Evolutionary conservation across 2,329 filamentous ascomycete genomes (phyloP), one percentile per base, ranked within the genome.

Genomic region (Cadophora malorum): DNA sequence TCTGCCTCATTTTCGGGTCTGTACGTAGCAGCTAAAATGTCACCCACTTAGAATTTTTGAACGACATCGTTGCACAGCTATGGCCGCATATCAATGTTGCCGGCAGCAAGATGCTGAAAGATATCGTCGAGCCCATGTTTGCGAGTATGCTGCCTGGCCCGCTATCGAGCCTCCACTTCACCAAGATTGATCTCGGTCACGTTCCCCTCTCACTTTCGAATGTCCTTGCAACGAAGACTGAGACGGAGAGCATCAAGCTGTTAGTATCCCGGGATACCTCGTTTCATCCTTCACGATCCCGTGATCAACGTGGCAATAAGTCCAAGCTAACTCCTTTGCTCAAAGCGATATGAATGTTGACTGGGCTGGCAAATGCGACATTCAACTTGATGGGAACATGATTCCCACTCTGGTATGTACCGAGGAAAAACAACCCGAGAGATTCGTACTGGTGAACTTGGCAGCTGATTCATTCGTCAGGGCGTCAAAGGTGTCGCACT

Each of bases 11-110:
- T 21, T 41, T 52, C 8, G n/a, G 16, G 28, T 19, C 10, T 14
- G 3, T 49, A 14, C 50, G 14, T 12, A 25, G 16, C 38, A 41
- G 55, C 56, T 65, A 12, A 65, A 28, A 28, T 28, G 28, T 62
- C 4, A 25, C 23, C 2, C 47, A 28, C 14, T 33, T 35, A 69
- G 63, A 41, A 9, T 66, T 66, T 38, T 25, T 69, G n/a, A 69
- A 69, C 60, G 64, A 69, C 25, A 59, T 69, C 47, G 67, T 69
- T 28, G 67, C 60, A 12, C 67, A 64, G 21, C 47, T 69, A 64
- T 69, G 67, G 67, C 67, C 67, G 21, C 49, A 69, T 55, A 69
- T 69, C 35, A 66, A 69, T 56, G 61, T 69, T 23, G 67, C 67
- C n/a, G 64, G 64, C 49, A 62, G 67, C 55, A 69, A 67, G 59